These are phyloP conservation scores for Violaceomyces palustris DNA, from an alignment of 1,284 basidiomycete genomes.

Conservation along the genomic window DNA sequence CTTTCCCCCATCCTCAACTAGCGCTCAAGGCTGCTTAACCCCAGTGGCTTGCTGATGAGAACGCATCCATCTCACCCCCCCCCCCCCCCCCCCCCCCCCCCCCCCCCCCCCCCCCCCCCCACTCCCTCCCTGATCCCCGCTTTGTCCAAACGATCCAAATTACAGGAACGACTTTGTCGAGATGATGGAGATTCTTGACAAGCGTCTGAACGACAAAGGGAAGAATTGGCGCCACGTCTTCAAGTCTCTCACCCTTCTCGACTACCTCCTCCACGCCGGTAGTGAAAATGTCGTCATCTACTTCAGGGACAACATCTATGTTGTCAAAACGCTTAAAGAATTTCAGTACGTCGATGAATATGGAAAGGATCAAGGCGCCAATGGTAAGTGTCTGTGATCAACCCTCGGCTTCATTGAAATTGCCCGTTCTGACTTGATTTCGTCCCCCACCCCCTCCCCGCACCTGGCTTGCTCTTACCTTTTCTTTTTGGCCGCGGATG, in stretches of 20 bases:
- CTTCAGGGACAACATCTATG: slow-evolving; percentile 91
- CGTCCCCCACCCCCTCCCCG: too few species aligned
- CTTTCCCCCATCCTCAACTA: too few species aligned
- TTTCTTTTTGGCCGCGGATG: not conserved
- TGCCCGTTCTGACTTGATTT: too few species aligned
- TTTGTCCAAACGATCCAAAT: not conserved
- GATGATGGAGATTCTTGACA: slow-evolving; percentile 99
- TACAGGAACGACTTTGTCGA: slow-evolving; percentile 91
- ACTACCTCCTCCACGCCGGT: slow-evolving; percentile 93
- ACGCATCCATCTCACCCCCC: too few species aligned
- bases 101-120: not conserved
- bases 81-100: not conserved
- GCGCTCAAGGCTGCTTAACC: too few species aligned
- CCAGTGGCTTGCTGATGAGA: too few species aligned
- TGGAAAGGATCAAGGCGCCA: slow-evolving; percentile 94
- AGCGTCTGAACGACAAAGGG: slow-evolving; percentile 96
- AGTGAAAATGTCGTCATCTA: slow-evolving; percentile 98
- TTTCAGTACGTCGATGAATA: slow-evolving; percentile 96
- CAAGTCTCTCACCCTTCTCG: slow-evolving; percentile 94
- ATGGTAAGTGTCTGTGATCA: slow-evolving; percentile 56
- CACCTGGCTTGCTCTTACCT: too few species aligned
- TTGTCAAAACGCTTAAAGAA: slow-evolving; percentile 98
- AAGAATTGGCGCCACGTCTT: slow-evolving; percentile 99
- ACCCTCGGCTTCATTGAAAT: not conserved
- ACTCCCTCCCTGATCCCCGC: not conserved